Evolutionary conservation across 2,329 filamentous ascomycete genomes (phyloP).

Genomic region (Samsoniella hepiali): DNA sequence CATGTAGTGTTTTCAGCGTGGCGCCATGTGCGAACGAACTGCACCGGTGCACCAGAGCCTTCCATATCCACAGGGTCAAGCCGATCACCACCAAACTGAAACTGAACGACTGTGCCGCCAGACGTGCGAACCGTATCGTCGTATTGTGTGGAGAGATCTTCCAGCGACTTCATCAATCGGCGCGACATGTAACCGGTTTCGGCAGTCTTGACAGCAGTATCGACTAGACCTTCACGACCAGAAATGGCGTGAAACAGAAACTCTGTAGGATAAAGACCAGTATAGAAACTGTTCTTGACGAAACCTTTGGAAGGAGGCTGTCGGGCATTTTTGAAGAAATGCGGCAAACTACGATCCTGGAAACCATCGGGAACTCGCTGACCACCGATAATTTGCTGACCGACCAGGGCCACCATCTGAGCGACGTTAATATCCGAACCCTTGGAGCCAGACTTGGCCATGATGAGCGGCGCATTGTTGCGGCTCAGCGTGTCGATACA

Average conservation of each 20-base stretch:
- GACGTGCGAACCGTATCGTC: slow-evolving; percentile 94
- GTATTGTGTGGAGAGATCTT: slow-evolving; percentile 90
- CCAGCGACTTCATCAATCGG: slow-evolving; percentile 94
- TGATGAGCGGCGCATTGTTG: slow-evolving; percentile 89
- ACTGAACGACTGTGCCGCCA: slow-evolving; percentile 84
- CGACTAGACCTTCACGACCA: slow-evolving; percentile 95
- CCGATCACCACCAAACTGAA: slow-evolving; percentile 95
- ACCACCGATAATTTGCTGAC: slow-evolving; percentile 95
- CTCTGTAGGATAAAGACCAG: slow-evolving; percentile 82
- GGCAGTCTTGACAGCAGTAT: slow-evolving; percentile 98
- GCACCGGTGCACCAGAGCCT: slow-evolving; percentile 83
- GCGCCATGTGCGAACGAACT: slow-evolving; percentile 87
- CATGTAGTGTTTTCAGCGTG: slow-evolving; percentile 76
- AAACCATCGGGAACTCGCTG: slow-evolving; percentile 93
- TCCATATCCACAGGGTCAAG: slow-evolving; percentile 98
- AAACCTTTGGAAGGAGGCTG: slow-evolving; percentile 96
- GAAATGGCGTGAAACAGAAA: slow-evolving; percentile 99
- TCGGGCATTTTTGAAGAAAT: slow-evolving; percentile 90
- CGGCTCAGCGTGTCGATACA: slow-evolving; percentile 87
- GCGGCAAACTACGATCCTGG: slow-evolving; percentile 88
- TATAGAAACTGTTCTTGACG: slow-evolving; percentile 96
- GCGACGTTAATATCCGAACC: slow-evolving; percentile 97
- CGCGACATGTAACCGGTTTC: slow-evolving; percentile 99
- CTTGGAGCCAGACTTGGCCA: slow-evolving; percentile 97
- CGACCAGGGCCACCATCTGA: slow-evolving; percentile 96